Conservation (phyloP, 768 basidiomycete genomes). For the Sarcodon sp. region DNA sequence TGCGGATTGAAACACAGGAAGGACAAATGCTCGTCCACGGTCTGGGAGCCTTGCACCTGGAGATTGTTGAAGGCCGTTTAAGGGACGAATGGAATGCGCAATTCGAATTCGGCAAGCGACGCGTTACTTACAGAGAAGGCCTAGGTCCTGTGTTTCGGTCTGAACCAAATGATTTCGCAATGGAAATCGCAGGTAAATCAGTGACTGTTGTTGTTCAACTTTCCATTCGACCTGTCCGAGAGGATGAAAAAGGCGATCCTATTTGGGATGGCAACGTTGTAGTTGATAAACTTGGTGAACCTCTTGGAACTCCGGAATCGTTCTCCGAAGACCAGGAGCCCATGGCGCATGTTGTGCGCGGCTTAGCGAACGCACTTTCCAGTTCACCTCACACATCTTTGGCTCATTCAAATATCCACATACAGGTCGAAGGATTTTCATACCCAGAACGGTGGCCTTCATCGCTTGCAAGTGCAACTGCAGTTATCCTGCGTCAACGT, state of each 20-base stretch:
- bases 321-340: slow-evolving; percentile 25
- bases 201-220: slow-evolving; percentile 40
- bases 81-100: slow-evolving; percentile 67
- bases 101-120: slow-evolving; percentile 66
- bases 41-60: slow-evolving; percentile 78
- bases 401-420: slow-evolving; percentile 48
- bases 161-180: slow-evolving; percentile 38
- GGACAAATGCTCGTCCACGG: slow-evolving; percentile 79
- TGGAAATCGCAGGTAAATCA: slow-evolving; percentile 47
- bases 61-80: slow-evolving; percentile 75
- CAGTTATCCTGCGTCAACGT: slow-evolving; percentile 48
- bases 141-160: slow-evolving; percentile 18
- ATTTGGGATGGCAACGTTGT: slow-evolving; percentile 74
- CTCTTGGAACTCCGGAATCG: slow-evolving; percentile 38
- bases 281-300: slow-evolving; percentile 35
- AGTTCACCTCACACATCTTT: slow-evolving; percentile 71
- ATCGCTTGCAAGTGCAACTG: slow-evolving; percentile 30
- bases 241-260: slow-evolving; percentile 48
- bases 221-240: slow-evolving; percentile 36
- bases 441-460: slow-evolving; percentile 19
- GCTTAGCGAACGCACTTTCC: slow-evolving; percentile 58
- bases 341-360: slow-evolving; percentile 45
- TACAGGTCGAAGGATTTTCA: slow-evolving; percentile 35
- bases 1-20: slow-evolving; percentile 68
- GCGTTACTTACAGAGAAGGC: slow-evolving; percentile 72